phyloP scores from a whole-genome alignment of 768 basidiomycete genomes.

The Lyophyllum semitale region DNA sequence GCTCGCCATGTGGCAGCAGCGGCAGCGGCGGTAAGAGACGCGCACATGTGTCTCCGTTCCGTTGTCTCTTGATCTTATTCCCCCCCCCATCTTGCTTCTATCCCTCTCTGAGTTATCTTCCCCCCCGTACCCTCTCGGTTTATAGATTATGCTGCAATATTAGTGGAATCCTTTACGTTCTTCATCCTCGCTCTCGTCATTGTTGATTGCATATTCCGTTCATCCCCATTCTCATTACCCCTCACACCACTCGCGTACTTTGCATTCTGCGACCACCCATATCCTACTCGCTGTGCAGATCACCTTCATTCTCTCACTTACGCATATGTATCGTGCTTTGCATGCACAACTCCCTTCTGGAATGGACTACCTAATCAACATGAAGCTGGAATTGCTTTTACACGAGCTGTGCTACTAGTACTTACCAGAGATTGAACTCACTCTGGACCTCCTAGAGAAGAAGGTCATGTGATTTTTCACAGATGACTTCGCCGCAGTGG shows the following conservation, averaged over 20 bases:
- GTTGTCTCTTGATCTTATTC: constrained; percentile 9
- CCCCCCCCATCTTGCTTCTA: constrained; percentile 9
- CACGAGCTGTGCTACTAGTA: too few species aligned
- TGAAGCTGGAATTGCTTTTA: constrained; percentile 7
- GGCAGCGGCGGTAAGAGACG: constrained; percentile 53
- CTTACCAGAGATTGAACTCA: too few species aligned
- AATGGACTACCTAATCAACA: constrained; percentile 19
- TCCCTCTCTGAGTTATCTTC: constrained; percentile 4
- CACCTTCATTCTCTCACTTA: constrained; percentile 12
- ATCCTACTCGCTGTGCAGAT: constrained; percentile 14
- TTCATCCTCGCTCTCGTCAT: constrained; percentile 5
- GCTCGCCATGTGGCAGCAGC: constrained; percentile 78
- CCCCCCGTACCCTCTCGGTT: constrained; percentile 10
- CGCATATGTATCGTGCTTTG: constrained; percentile 16
- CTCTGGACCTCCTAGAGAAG: too few species aligned
- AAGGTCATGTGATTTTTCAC: too few species aligned
- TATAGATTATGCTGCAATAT: constrained; percentile 25
- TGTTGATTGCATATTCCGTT: constrained; percentile 5
- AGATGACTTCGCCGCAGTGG: too few species aligned
- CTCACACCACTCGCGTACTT: background rate
- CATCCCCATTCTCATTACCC: background rate
- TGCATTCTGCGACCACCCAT: constrained; percentile 4
- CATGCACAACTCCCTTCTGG: constrained; percentile 13
- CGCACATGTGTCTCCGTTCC: constrained; percentile 2
- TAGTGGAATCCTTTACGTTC: constrained; percentile 15